Base-by-base conservation (phyloP, 1,284 basidiomycete species). In the Fistulina hepatica region DNA sequence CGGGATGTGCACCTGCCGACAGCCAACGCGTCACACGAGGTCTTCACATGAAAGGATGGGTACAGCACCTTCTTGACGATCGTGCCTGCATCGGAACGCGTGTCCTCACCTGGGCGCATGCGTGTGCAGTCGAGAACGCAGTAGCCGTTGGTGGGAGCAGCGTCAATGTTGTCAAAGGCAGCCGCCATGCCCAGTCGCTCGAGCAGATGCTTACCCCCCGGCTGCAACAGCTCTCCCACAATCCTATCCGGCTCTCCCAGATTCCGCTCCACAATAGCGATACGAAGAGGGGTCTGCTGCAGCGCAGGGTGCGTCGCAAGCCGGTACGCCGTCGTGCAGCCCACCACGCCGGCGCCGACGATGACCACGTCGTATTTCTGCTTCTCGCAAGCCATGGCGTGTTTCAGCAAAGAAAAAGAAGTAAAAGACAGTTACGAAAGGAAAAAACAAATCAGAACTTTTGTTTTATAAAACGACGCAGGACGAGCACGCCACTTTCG, bases 141-240 rank as follows among this genome's bases (percentile, higher is more conserved):
- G 60, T 98, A 99, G 1, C 94, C 95, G 44, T 81, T 67, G 9
- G 81, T 82, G 0, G 79, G 78, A 11, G 92, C 71, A 1, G 93
- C 81, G 56, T 92, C 94, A 41, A 98, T 95, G 15, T 73, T 80
- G 21, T 94, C 82, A 32, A 97, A 62, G 41, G 74, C 76, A 5
- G 64, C 64, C 37, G 77, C 74, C 50, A 98, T 60, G 2, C 91
- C 93, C 13, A 99, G 74, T 39, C 73, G 63, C 44, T 75, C 61
- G 34, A 98, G 64, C 0, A 90, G 81, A 3, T 69, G 66, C 15
- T 93, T 80, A 5, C 95, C 95, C 1, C 86, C 93, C 0, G 95
- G 95, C 54, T 98, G 94, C 15, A 99, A 67, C 2, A 98, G 76
- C 60, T 99, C 95, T 24, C 95, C 94, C 25, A 98, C 94, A 50